Base-by-base conservation (phyloP, 2,329 filamentous ascomycete genomes). In the Metarhizium humberi region DNA sequence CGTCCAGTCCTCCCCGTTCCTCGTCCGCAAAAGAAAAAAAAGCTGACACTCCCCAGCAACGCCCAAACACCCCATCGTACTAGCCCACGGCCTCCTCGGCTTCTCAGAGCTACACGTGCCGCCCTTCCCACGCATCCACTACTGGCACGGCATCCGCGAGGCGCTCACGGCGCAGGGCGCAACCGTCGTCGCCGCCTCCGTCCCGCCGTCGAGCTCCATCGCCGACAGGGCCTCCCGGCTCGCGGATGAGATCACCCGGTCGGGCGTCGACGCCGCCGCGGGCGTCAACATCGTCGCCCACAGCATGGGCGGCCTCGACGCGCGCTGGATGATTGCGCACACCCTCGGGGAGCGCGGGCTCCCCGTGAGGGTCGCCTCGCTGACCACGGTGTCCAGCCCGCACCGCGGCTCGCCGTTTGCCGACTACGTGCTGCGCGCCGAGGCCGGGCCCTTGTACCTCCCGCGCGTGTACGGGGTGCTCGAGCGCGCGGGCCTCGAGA, bases 241-340 rank as follows among this genome's bases (percentile, higher is more conserved):
- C n/a, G 75, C 76, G 36, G 63, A 71, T 59, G 75, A 80, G 58
- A 84, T 86, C 56, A 30, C 50, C 11, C 20, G 30, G 25, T 29
- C 51, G 18, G 53, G 50, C 25, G 25, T 48, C 20, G 74, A 74
- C 50, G 63, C 68, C 36, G 52, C 38, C 30, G 43, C 43, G 3
- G 36, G 42, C n/a, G 89, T 96, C 60, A 90, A 89, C 66, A 88
- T 96, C 57, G 77, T 91, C 20, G 82, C 82, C 45, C 87, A 91
- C 70, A 81, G 77, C 61, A 85, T 85, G 82, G 82, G 84, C 50
- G 83, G 84, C 2, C 73, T 87, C 3, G 84, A 86, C 65, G 79
- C 82, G 10, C 75, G 84, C 49, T 84, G 84, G 67, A 84, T 86
- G 81, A 80, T 86, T 53, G 80, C 81, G 25, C 73, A 74, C 52